phyloP scores from a whole-genome alignment of 306 rosid genomes.

The Elaeagnus macrophylla region DNA sequence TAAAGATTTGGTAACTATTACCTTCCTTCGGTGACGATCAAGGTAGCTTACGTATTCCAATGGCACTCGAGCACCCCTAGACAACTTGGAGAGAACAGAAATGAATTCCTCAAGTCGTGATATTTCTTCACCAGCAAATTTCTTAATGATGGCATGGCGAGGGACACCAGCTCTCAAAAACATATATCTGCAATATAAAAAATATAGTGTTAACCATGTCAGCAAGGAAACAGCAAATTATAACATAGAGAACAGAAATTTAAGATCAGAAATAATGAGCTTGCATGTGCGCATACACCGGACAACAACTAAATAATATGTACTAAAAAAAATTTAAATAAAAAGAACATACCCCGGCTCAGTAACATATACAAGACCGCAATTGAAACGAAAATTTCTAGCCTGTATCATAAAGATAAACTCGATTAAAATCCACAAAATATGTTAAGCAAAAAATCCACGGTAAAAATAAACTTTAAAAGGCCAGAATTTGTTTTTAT shows the following conservation, averaged over 20 bases:
- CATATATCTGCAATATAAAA: slow-evolving; percentile 63
- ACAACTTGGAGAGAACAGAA: slow-evolving; percentile 58
- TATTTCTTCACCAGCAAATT: slow-evolving; percentile 89
- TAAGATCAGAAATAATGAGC: background rate
- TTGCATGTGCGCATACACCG: no score
- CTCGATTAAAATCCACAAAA: no score
- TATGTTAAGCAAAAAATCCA: background rate
- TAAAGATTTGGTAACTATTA: slow-evolving; percentile 24
- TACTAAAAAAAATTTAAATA: slow-evolving; percentile 12
- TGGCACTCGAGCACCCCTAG: slow-evolving; percentile 85
- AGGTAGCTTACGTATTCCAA: slow-evolving; percentile 66
- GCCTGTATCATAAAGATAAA: slow-evolving; percentile 41
- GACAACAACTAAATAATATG: no score
- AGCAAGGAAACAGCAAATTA: slow-evolving; percentile 8
- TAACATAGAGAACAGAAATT: background rate
- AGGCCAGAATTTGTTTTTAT: no score
- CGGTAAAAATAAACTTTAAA: background rate
- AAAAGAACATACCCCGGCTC: slow-evolving; percentile 77
- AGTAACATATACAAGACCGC: slow-evolving; percentile 90
- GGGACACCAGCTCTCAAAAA: slow-evolving; percentile 89
- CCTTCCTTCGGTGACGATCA: slow-evolving; percentile 95
- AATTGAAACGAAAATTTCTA: slow-evolving; percentile 84
- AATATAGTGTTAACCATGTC: slow-evolving; percentile 9
- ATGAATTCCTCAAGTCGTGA: slow-evolving; percentile 60
- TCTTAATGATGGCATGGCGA: slow-evolving; percentile 88